These are phyloP conservation scores for Colletotrichum gigasporum DNA, from an alignment of 2,329 filamentous ascomycete species.

Conservation along the genomic window DNA sequence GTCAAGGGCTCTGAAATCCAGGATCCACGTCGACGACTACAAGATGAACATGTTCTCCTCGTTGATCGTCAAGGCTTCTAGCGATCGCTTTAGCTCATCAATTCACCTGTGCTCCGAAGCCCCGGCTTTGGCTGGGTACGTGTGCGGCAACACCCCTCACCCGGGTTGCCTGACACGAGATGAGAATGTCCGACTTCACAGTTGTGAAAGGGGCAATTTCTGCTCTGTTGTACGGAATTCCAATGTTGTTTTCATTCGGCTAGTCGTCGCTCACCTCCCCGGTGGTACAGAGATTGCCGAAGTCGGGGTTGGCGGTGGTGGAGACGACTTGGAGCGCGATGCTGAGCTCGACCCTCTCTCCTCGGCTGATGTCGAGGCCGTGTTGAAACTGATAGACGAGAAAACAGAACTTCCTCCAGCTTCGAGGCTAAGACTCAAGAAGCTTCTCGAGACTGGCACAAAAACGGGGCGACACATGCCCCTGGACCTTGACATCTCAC, in stretches of 20 bases:
- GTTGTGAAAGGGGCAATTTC: conserved; percentile 79
- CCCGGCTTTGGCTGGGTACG: conserved; percentile 76
- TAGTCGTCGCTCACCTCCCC: conserved; percentile 74
- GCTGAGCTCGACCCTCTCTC: conserved; percentile 71
- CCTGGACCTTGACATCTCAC: conserved; percentile 41
- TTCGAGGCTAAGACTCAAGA: conserved; percentile 26
- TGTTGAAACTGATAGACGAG: conserved; percentile 49
- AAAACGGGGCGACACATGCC: conserved; percentile 43
- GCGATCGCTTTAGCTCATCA: conserved; percentile 49
- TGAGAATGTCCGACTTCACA: conserved; percentile 76
- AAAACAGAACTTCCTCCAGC: conserved; percentile 31
- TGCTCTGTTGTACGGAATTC: conserved; percentile 59
- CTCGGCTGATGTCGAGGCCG: conserved; percentile 60
- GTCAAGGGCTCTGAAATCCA: conserved; percentile 73
- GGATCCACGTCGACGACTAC: conserved; percentile 86
- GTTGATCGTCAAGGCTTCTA: conserved; percentile 57
- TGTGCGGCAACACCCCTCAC: conserved; percentile 76
- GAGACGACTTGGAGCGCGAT: conserved; percentile 75
- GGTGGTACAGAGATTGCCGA: conserved; percentile 75
- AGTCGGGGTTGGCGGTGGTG: conserved; percentile 80
- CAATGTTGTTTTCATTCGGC: conserved; percentile 78
- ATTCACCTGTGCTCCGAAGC: conserved; percentile 65
- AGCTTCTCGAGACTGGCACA: conserved; percentile 32
- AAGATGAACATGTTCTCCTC: conserved; percentile 77
- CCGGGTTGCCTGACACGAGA: conserved; percentile 77